A percentile compares a stretch with the other conserved stretches of the same genome.
Conservation (phyloP, 345 rosid species). For the Geranium rotundifolium region DNA sequence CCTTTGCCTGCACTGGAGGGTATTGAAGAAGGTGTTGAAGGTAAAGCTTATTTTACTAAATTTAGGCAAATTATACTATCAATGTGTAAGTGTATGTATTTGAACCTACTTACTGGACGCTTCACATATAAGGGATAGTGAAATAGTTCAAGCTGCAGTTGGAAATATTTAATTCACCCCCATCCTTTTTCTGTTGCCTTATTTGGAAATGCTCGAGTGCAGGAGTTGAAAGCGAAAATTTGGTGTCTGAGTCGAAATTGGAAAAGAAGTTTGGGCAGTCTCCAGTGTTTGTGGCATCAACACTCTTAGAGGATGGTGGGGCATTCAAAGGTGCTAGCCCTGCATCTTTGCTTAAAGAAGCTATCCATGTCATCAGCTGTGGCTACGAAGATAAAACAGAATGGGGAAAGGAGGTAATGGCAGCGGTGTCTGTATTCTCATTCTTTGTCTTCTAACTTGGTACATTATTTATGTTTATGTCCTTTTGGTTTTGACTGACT, state of each 20-base stretch:
- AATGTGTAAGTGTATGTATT: too few species aligned
- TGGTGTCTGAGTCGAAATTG: slow-evolving; percentile 23
- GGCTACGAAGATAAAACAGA: slow-evolving; percentile 63
- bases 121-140: too few species aligned
- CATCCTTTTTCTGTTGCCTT: too few species aligned
- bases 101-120: too few species aligned
- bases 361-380: slow-evolving; percentile 66
- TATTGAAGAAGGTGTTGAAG: slow-evolving; percentile 28
- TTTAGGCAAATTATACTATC: too few species aligned
- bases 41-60: slow-evolving; percentile 9
- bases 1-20: slow-evolving; percentile 14
- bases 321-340: slow-evolving; percentile 37
- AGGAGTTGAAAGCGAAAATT: slow-evolving; percentile 21
- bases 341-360: slow-evolving; percentile 57
- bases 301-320: slow-evolving; percentile 45
- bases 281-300: slow-evolving; percentile 47
- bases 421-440: too few species aligned
- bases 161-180: too few species aligned
- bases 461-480: too few species aligned
- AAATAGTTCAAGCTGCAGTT: too few species aligned
- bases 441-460: too few species aligned
- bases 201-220: slow-evolving; percentile 1
- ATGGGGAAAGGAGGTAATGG: slow-evolving; percentile 72
- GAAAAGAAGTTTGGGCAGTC: slow-evolving; percentile 73
- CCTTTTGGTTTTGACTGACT: too few species aligned